phyloP scores from a whole-genome alignment of 2,329 filamentous ascomycete species.

The Ascomycota sp. region DNA sequence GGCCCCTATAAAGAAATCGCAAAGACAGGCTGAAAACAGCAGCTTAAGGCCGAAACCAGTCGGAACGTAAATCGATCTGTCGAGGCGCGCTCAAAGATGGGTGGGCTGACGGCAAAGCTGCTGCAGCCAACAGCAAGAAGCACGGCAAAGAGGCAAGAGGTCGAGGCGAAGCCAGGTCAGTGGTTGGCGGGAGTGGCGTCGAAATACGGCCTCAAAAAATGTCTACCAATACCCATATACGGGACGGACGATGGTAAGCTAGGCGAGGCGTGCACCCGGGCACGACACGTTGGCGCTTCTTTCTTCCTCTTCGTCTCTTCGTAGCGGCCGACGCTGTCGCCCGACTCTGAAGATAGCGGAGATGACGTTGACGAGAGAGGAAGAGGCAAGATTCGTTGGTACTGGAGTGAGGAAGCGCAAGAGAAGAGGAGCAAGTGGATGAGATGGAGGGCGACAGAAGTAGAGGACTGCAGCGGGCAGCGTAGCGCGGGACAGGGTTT shows the following conservation, averaged over 20 bases:
- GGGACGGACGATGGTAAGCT: constrained; percentile 1
- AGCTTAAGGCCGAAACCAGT: neutral
- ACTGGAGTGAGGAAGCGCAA: too few species aligned
- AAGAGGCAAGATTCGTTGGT: too few species aligned
- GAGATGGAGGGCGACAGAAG: too few species aligned
- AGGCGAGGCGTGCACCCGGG: constrained; percentile 2
- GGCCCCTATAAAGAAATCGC: too few species aligned
- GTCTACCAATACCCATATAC: constrained; percentile 4
- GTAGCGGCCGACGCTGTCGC: too few species aligned
- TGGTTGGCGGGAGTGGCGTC: constrained; percentile 2
- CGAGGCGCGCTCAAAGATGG: too few species aligned
- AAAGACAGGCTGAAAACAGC: neutral
- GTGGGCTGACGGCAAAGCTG: too few species aligned
- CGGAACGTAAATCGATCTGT: neutral
- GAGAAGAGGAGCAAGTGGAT: too few species aligned
- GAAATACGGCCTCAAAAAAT: constrained; percentile 3
- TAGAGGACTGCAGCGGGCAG: too few species aligned
- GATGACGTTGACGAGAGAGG: neutral
- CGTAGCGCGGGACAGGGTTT: too few species aligned
- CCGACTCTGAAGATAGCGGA: too few species aligned
- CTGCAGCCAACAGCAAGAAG: neutral
- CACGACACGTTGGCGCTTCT: constrained; percentile 2
- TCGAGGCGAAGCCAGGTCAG: constrained; percentile 1
- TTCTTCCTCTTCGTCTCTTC: neutral
- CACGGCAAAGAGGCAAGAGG: neutral